A percentile compares a stretch with the other conserved stretches of the same genome.
phyloP scores from a whole-genome alignment of 1,139 yeast genomes.

The Kurtzmaniella quercitrusa region DNA sequence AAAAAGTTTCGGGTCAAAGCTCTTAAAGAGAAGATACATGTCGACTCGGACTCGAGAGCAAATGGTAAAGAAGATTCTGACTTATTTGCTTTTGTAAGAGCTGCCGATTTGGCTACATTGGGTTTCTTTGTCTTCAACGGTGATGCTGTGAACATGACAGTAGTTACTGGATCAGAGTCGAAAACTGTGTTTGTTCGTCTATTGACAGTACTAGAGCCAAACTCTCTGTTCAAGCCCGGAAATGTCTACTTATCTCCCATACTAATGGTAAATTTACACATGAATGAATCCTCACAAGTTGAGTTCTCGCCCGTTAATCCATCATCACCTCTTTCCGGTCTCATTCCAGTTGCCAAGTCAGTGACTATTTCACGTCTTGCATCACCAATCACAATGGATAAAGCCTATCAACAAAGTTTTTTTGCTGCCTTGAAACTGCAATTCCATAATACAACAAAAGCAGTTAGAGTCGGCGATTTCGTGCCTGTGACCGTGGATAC shows the following conservation, averaged over 20 bases:
- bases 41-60: background rate
- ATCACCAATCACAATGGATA: constrained; percentile 68
- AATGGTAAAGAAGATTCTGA: constrained; percentile 37
- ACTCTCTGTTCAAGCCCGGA: constrained; percentile 31
- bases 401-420: constrained; percentile 61
- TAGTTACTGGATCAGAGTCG: constrained; percentile 12
- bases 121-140: constrained; percentile 65
- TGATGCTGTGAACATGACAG: constrained; percentile 48
- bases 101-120: constrained; percentile 49
- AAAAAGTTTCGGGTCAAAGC: background rate
- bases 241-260: constrained; percentile 62
- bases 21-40: background rate
- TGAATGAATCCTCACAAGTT: constrained; percentile 22
- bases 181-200: constrained; percentile 38
- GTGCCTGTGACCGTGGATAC: constrained; percentile 81
- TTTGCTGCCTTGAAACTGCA: constrained; percentile 57
- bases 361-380: constrained; percentile 65
- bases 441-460: constrained; percentile 56
- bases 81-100: constrained; percentile 49
- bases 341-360: constrained; percentile 37
- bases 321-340: constrained; percentile 13
- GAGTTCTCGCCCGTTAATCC: background rate
- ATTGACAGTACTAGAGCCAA: constrained; percentile 65
- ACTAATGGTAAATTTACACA: constrained; percentile 48
- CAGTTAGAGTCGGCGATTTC: constrained; percentile 59